Base-by-base conservation (phyloP, 2,329 filamentous ascomycete genomes). In the Cadophora malorum region DNA sequence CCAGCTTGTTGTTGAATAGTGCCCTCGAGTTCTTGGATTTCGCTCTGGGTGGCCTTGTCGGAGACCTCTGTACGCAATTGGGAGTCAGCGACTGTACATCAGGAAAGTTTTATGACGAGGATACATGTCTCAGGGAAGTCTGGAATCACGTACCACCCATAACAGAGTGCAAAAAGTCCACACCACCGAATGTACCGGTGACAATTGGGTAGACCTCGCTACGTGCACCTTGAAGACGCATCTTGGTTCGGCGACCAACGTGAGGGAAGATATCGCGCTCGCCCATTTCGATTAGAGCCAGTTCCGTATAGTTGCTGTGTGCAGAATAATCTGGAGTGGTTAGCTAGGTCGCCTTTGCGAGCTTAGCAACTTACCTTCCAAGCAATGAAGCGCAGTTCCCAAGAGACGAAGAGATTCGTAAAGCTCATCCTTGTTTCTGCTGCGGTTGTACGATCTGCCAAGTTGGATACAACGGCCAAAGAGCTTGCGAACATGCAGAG, bases 111-210 rank as follows among this genome's bases (percentile, higher is more conserved):
- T n/a, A n/a, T n/a, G n/a, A n/a, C n/a, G n/a, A n/a, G n/a, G n/a
- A n/a, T n/a, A n/a, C n/a, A n/a, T n/a, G n/a, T n/a, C n/a, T n/a
- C n/a, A n/a, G n/a, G n/a, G n/a, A n/a, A n/a, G n/a, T n/a, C n/a
- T n/a, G n/a, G n/a, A n/a, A n/a, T n/a, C n/a, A n/a, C n/a, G n/a
- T n/a, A n/a, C n/a, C n/a, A 67, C 88, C 87, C 56, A 87, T 92
- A 35, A 97, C 94, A 0, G 92, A 96, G 81, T 97, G 93, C 69
- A 97, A 83, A 81, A 97, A 97, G 76, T 97, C 95, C 16, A 97
- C 94, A 71, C 94, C 94, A 70, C 94, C 94, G 79, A 97, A 97
- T 7, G 94, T 97, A 68, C 95, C 94, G 0, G 94, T 97, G 55
- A 97, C 86, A 69, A 95, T 82, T 7, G 94, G 94, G 74, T 91